Evolutionary conservation across 345 rosid species (phyloP).

Genomic region (Citrus sp.): DNA sequence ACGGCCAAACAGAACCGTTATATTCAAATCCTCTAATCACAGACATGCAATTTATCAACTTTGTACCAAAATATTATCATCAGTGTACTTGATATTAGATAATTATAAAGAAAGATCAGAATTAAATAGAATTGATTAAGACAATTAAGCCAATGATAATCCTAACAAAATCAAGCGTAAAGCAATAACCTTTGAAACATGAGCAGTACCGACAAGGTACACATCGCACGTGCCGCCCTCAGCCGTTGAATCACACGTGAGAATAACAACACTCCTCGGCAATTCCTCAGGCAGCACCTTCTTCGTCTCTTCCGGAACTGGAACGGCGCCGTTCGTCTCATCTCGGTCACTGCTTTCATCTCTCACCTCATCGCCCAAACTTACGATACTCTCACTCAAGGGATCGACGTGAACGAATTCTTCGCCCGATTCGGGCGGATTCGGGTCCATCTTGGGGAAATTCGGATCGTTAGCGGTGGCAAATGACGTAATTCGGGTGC

Average conservation of each 20-base stretch:
- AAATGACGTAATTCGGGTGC: slow-evolving; percentile 1
- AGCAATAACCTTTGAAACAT: slow-evolving; percentile 72
- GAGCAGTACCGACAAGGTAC: slow-evolving; percentile 85
- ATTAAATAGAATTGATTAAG: neutral
- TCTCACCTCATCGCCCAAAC: slow-evolving; percentile 33
- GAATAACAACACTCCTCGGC: slow-evolving; percentile 53
- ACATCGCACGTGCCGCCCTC: slow-evolving; percentile 82
- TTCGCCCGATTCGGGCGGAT: slow-evolving; percentile 42
- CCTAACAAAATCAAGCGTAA: neutral
- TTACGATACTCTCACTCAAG: slow-evolving; percentile 70
- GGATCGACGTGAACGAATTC: slow-evolving; percentile 87
- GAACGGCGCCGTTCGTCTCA: slow-evolving; percentile 12
- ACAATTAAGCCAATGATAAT: neutral
- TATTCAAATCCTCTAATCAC: neutral
- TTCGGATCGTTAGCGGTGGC: slow-evolving; percentile 9
- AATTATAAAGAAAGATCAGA: neutral
- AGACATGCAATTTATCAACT: neutral
- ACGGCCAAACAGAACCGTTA: neutral
- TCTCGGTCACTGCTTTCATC: slow-evolving; percentile 16
- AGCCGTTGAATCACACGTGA: slow-evolving; percentile 72
- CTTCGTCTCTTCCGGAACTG: slow-evolving; percentile 17
- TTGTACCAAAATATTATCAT: neutral
- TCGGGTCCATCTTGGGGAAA: slow-evolving; percentile 40
- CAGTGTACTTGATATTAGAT: too few relatives aligned
- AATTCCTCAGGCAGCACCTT: slow-evolving; percentile 68